Percentiles rank a stretch among this genome's conserved stretches.
phyloP scores from a whole-genome alignment of 495 filamentous ascomycete genomes.

The Parathielavia hyrcaniae region DNA sequence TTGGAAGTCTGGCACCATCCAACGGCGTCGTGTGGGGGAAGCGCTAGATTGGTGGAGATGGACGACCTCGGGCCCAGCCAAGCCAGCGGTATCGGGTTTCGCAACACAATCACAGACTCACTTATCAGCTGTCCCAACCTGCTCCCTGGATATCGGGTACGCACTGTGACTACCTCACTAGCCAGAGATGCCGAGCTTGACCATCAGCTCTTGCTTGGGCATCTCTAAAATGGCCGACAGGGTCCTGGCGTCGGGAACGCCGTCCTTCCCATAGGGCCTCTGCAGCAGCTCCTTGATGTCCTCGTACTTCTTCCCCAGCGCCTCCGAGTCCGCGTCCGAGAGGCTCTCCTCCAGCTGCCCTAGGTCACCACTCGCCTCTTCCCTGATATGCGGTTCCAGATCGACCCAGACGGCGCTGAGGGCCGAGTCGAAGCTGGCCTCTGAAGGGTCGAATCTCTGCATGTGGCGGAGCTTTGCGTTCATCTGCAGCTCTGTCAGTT shows the following conservation, averaged over 20 bases:
- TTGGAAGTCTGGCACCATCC: too few species aligned
- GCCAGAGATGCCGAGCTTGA: slow-evolving; percentile 21
- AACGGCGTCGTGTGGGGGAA: too few species aligned
- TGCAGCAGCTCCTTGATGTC: slow-evolving; percentile 28
- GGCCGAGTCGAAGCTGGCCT: slow-evolving; percentile 23
- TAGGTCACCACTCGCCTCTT: slow-evolving; percentile 25
- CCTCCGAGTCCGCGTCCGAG: slow-evolving; percentile 21
- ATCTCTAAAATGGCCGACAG: slow-evolving; percentile 26
- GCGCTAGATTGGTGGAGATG: too few species aligned
- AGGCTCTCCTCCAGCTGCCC: slow-evolving; percentile 23
- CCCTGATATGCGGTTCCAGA: slow-evolving; percentile 29
- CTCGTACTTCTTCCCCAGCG: slow-evolving; percentile 26
- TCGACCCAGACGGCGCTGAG: slow-evolving; percentile 31
- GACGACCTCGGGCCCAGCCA: too few species aligned
- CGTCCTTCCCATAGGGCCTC: slow-evolving; percentile 26
- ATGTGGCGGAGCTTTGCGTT: slow-evolving; percentile 29
- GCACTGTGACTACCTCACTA: neutral
- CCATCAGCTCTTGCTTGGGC: slow-evolving; percentile 26
- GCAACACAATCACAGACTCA: neutral
- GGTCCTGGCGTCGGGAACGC: slow-evolving; percentile 21
- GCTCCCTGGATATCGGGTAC: neutral
- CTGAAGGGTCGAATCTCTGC: slow-evolving; percentile 18
- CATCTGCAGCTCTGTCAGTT: slow-evolving; percentile 17
- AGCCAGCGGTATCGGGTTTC: too few species aligned
- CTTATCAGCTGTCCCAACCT: neutral